Evolutionary conservation across 805 yeast species (phyloP), one percentile per base, ranked within the genome.

Genomic region (Lipomyces orientalis): DNA sequence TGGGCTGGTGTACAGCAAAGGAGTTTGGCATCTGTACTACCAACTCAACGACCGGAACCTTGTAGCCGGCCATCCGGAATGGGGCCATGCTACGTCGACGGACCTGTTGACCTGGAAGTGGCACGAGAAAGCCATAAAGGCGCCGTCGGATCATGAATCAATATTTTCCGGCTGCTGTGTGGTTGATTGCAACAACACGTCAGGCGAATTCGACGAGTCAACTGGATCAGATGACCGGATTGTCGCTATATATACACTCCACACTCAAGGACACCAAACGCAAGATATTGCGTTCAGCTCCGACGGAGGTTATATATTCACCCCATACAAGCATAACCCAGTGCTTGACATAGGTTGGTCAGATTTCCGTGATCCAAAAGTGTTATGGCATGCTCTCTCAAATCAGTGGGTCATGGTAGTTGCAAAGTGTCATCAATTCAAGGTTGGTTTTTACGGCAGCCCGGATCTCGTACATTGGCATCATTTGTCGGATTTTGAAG

Each of bases 1-100:
- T 67, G 84, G 84, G 7, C 70, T 80, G 60, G 75, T 78, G 70
- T 80, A 75, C 67, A 80, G 79, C 68, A 69, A 74, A 7, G 72
- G 75, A 6, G 33, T 75, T 22, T 81, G 76, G 75, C 84, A 81
- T 68, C 52, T 77, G 61, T 81, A 79, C 75, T 81, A 72, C 72
- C 84, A 81, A 69, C 76, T 74, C 73, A 78, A 79, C 66, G 82
- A 83, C 3, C 71, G 77, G 58, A 77, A 62, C 16, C 74, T 77
- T 4, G 71, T 74, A 3, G 78, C 81, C 76, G 81, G 77, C 0
- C 66, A 71, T 49, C 81, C 80, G 33, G 77, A 74, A 67, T 81
- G 84, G 84, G 84, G 84, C 10, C 84, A 81, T 66, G 79, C 82
- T 16, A 76, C 78, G 12, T 78, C 82, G 14, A 66, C 75, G 6